These are phyloP conservation scores for Noccaea caerulescens DNA, from an alignment of 345 rosid genomes.

Conservation along the genomic window DNA sequence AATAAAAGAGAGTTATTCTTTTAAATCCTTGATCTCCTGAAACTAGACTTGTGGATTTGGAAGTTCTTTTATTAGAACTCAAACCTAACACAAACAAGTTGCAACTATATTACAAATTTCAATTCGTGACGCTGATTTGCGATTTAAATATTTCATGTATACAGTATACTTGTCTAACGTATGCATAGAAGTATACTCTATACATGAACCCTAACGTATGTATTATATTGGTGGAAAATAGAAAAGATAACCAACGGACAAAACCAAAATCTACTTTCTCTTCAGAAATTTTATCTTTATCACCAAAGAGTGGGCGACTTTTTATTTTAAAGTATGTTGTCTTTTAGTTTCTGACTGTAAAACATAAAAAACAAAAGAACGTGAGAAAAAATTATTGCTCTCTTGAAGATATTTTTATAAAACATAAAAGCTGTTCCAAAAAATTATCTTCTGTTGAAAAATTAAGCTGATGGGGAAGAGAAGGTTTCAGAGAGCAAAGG, in stretches of 20 bases:
- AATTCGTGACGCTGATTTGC: neutral
- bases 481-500: constrained; percentile 74
- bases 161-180: neutral
- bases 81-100: constrained; percentile 19
- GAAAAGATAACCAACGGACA: constrained; percentile 30
- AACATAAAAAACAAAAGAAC: neutral
- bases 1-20: too few relatives aligned
- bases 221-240: constrained; percentile 33
- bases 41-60: too few relatives aligned
- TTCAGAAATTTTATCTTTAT: constrained; percentile 19
- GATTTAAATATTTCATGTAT: too few relatives aligned
- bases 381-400: neutral
- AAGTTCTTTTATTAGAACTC: neutral
- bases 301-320: constrained; percentile 31
- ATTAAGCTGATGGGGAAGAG: constrained; percentile 66
- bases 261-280: constrained; percentile 38
- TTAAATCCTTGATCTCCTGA: too few relatives aligned
- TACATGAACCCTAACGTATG: neutral
- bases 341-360: constrained; percentile 21
- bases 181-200: neutral
- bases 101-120: constrained; percentile 6
- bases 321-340: constrained; percentile 26
- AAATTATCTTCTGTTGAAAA: constrained; percentile 1
- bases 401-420: constrained; percentile 13
- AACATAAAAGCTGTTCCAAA: constrained; percentile 17